Conservation (phyloP, 78 protist genomes). For the Speleostelium caveatum region DNA sequence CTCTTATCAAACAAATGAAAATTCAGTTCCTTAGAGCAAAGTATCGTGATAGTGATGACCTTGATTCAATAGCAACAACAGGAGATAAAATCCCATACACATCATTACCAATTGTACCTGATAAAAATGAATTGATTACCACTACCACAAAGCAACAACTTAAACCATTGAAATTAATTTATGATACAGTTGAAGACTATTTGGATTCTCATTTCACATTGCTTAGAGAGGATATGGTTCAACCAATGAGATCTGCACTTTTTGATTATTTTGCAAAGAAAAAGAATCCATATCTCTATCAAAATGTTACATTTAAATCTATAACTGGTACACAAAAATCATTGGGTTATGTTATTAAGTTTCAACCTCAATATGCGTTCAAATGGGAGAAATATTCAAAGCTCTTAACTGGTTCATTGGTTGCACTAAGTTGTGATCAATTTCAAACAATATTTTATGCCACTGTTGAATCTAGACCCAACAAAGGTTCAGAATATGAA, state of each 20-base stretch:
- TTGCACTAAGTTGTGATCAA: constrained; percentile 18
- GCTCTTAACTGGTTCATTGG: constrained; percentile 59
- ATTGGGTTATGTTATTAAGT: constrained; percentile 18
- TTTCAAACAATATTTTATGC: constrained; percentile 22
- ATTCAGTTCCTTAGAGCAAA: neutral
- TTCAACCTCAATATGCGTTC: constrained; percentile 2
- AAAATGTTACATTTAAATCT: constrained; percentile 13
- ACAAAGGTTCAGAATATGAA: constrained; percentile 6
- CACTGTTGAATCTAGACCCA: constrained; percentile 45
- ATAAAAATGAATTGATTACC: neutral
- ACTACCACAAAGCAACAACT: neutral
- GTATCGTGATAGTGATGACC: neutral
- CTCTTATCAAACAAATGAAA: neutral
- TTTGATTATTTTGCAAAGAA: neutral
- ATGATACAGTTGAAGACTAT: constrained; percentile 40
- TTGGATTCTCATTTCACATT: constrained; percentile 57
- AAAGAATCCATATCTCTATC: neutral
- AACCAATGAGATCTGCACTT: constrained; percentile 58
- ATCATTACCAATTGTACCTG: constrained; percentile 15
- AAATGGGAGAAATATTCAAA: constrained; percentile 39
- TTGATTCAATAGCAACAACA: neutral
- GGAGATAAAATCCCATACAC: neutral
- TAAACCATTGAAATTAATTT: constrained; percentile 6
- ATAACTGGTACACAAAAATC: neutral
- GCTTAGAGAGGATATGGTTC: constrained; percentile 65